Evolutionary conservation across 2,329 filamentous ascomycete species (phyloP), one percentile per base, ranked within the genome.

Genomic region (Xylariaceae sp.): DNA sequence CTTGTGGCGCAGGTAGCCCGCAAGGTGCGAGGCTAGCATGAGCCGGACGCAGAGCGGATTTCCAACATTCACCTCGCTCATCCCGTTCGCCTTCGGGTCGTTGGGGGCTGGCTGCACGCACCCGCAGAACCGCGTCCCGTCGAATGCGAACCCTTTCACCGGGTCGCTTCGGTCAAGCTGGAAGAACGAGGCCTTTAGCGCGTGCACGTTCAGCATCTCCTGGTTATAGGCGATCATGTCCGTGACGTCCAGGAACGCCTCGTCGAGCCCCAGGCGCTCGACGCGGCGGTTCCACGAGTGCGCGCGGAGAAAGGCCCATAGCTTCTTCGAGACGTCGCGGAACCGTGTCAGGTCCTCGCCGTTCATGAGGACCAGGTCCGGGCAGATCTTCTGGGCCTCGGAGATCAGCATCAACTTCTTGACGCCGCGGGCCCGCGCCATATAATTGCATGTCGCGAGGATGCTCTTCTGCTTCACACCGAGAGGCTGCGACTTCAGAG

Each of bases 381-480:
- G 92, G 62, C 92, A 96, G 23, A 86, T 72, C 63, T 81, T 85
- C 72, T 84, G 89, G 3, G 93, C 94, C 58, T 97, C 91, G 47
- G 80, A 82, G 67, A 97, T 85, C 59, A 91, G 82, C 79, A 95
- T 92, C 55, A 97, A 80, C 76, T 99, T 97, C 70, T 82, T 79
- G 48, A 92, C 79, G 48, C 84, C 85, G n/a, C 75, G 81, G 45
- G 84, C 77, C 29, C 93, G 85, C 18, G 93, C 93, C 68, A 89
- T 90, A 72, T 97, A 97, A 74, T 97, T 97, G 80, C 91, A 95
- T 4, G 92, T 96, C 18, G 92, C 91, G 33, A 94, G 80, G 50
- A 97, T 96, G 69, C 92, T 90, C 73, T 97, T 97, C 73, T 97
- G 92, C 72, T 92, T 89, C 53, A 96, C 85, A 29, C 91, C 92